Percentiles rank a stretch among this genome's conserved stretches.
phyloP scores from a whole-genome alignment of 495 filamentous ascomycete genomes.

The Hypoxylon fragiforme region DNA sequence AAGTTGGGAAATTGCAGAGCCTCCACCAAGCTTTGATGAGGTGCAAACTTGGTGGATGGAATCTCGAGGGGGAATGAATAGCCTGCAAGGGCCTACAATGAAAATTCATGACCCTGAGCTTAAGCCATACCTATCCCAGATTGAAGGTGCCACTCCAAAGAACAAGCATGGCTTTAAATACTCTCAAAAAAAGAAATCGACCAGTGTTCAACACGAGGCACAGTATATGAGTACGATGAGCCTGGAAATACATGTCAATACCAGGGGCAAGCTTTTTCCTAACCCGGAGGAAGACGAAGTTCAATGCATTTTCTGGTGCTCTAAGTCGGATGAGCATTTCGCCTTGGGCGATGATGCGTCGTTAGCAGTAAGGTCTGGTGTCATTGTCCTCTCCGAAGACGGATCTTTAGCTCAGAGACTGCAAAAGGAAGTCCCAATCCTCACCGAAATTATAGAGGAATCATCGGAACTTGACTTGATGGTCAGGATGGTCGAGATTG shows the following conservation, averaged over 20 bases:
- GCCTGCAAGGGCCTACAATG: conserved; percentile 59
- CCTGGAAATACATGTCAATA: conserved; percentile 93
- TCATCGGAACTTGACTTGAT: conserved; percentile 81
- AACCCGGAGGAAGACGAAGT: conserved; percentile 91
- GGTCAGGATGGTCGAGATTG: conserved; percentile 80
- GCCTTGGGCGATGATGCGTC: conserved; percentile 48
- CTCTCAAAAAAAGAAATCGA: conserved; percentile 74
- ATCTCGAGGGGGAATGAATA: conserved; percentile 31
- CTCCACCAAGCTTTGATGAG: conserved; percentile 71
- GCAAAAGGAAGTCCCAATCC: conserved; percentile 48
- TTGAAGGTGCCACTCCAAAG: conserved; percentile 86
- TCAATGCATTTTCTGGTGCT: conserved; percentile 87
- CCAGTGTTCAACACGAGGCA: conserved; percentile 78
- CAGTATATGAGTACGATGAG: conserved; percentile 98
- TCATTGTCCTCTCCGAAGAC: conserved; percentile 65
- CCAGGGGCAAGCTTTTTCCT: conserved; percentile 73
- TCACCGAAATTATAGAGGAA: conserved; percentile 71
- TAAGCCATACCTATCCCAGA: conserved; percentile 69
- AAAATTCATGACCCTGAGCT: conserved; percentile 38
- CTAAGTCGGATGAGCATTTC: conserved; percentile 69
- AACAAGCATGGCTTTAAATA: conserved; percentile 85
- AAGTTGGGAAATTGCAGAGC: conserved; percentile 66
- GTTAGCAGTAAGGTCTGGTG: conserved; percentile 51
- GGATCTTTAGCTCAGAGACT: conserved; percentile 55
- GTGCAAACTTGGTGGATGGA: conserved; percentile 69